A percentile compares a stretch with the other conserved stretches of the same genome.
phyloP scores from a whole-genome alignment of 2,329 filamentous ascomycete genomes.

The Truncatella angustata region DNA sequence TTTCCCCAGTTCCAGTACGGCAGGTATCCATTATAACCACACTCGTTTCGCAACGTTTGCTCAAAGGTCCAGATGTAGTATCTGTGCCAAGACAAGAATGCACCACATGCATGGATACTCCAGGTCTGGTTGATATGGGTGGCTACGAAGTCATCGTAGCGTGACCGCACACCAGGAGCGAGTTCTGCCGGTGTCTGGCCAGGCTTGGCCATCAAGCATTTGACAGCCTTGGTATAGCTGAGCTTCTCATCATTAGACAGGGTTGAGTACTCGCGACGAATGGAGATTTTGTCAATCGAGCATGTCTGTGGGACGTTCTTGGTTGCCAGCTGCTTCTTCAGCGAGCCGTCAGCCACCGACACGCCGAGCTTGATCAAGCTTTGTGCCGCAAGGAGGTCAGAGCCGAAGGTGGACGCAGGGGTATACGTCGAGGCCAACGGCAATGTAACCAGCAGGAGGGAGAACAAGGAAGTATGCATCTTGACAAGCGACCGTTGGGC shows the following conservation, averaged over 20 bases:
- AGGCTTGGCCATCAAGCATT: constrained; percentile 18
- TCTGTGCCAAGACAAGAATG: constrained; percentile 22
- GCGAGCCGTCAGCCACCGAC: not conserved
- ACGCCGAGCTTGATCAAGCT: not conserved
- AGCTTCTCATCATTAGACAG: constrained; percentile 13
- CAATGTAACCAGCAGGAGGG: not conserved
- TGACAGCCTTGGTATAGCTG: constrained; percentile 19
- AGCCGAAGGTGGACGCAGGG: not conserved
- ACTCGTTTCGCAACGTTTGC: constrained; percentile 20
- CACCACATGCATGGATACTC: constrained; percentile 15
- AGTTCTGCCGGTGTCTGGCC: constrained; percentile 13
- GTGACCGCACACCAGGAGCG: constrained; percentile 19
- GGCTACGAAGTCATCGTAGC: constrained; percentile 26
- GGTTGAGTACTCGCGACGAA: not conserved
- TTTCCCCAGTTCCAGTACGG: constrained; percentile 37
- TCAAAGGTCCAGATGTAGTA: constrained; percentile 20
- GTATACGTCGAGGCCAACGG: not conserved
- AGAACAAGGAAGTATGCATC: constrained; percentile 2
- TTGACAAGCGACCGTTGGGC: not conserved
- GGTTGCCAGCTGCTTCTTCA: not conserved
- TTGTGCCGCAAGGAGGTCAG: not conserved
- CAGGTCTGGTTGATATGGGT: constrained; percentile 22
- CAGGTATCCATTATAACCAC: constrained; percentile 19
- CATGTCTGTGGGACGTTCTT: not conserved
- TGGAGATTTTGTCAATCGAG: not conserved